phyloP scores from a whole-genome alignment of 1,139 yeast genomes.

The Kodamaea fungicola region DNA sequence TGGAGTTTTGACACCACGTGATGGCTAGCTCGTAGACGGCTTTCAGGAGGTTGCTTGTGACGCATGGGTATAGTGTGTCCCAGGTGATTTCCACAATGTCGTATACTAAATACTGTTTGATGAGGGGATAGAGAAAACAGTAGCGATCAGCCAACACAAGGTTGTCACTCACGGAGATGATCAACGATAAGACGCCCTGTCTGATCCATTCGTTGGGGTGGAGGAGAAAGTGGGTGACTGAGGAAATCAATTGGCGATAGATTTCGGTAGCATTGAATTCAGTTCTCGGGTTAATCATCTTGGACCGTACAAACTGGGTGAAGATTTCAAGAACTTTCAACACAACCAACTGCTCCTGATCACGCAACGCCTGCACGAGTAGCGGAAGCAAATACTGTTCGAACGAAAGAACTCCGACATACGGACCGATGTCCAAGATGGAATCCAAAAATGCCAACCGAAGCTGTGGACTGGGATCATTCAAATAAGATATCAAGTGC shows the following conservation, averaged over 20 bases:
- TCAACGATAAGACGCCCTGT: constrained; percentile 59
- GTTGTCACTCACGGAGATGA: constrained; percentile 60
- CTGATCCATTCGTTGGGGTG: constrained; percentile 91
- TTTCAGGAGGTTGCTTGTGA: constrained; percentile 64
- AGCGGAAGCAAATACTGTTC: constrained; percentile 88
- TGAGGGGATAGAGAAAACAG: constrained; percentile 77
- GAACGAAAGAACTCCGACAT: constrained; percentile 74
- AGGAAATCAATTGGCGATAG: constrained; percentile 34
- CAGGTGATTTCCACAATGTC: constrained; percentile 70
- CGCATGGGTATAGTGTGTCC: constrained; percentile 60
- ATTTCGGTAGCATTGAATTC: constrained; percentile 42
- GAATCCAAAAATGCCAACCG: constrained; percentile 70
- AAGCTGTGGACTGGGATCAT: constrained; percentile 69
- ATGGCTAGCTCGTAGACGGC: constrained; percentile 63
- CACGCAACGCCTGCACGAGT: constrained; percentile 75
- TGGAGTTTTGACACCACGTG: constrained; percentile 68
- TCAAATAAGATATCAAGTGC: constrained; percentile 86
- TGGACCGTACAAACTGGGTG: constrained; percentile 30
- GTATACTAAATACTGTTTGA: constrained; percentile 72
- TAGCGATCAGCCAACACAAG: constrained; percentile 74
- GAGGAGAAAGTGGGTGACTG: constrained; percentile 39
- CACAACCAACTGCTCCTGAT: constrained; percentile 79
- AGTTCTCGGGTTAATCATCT: constrained; percentile 33
- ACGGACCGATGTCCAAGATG: constrained; percentile 75
- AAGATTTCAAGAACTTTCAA: constrained; percentile 72